Base-by-base conservation (phyloP, 192 early-diverging fungal genomes). In the Coemansia sp. region DNA sequence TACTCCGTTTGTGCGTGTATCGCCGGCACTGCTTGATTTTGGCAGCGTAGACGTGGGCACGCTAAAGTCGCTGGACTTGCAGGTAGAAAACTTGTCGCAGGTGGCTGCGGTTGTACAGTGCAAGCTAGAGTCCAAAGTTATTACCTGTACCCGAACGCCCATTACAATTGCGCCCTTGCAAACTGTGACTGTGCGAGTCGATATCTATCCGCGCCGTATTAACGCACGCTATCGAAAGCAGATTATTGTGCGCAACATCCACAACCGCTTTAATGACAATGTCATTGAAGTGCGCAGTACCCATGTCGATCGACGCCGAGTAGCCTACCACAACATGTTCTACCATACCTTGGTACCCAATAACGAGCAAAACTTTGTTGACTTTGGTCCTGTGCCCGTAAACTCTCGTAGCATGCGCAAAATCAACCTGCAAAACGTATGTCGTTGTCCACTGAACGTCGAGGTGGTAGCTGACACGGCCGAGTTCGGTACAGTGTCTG, bases 171-270 rank as follows among this genome's bases (percentile, higher is more conserved):
- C 89, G 23, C 88, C 96, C 44, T 83, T 84, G 49, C 83, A 87
- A 44, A 82, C 86, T 16, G 81, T 83, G 13, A 84, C 89, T 36
- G 80, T 93, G 16, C 93, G 93, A 59, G 78, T 98, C 8, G 94
- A 98, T 68, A 90, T 97, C 33, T 97, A 94, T 63, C 96, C 96
- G 3, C 88, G 96, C 12, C 96, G 95, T 66, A 87, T 96, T n/a
- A 98, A 98, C 55, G 90, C 94, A 3, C 93, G 96, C 33, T 98
- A 98, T 65, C 85, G 91, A 44, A 98, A 98, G 62, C 91, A 98
- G 74, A 84, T 98, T 1, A 94, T 93, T 0, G 82, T 98, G 15
- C 88, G 92, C 42, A 98, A 98, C 65, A 68, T 87, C 35, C 83
- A 88, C 46, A 96, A 96, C 61, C 82, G 88, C 11, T 83, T 88